phyloP scores from a whole-genome alignment of 345 rosid species.

The Populus davidiana region DNA sequence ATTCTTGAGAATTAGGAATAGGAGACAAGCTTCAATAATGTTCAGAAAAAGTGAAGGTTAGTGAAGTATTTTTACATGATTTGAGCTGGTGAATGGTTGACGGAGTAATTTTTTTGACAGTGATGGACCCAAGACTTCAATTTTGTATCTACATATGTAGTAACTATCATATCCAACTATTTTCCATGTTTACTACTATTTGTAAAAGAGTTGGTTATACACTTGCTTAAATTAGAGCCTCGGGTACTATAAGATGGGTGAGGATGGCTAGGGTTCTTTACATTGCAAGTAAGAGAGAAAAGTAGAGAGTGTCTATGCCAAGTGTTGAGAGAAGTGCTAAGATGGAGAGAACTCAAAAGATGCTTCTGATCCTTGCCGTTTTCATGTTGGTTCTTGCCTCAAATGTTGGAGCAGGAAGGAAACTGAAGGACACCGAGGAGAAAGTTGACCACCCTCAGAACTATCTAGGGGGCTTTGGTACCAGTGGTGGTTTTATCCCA shows the following conservation, averaged over 20 bases:
- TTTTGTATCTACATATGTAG: not conserved
- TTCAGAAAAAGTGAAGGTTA: not conserved
- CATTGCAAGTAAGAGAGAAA: not conserved
- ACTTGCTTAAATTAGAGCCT: not conserved
- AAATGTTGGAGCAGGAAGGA: slow-evolving; percentile 22
- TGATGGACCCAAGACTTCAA: slow-evolving; percentile 2
- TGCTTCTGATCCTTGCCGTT: slow-evolving; percentile 12
- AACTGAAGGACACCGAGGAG: slow-evolving; percentile 15
- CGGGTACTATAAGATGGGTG: not conserved
- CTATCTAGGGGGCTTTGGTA: slow-evolving; percentile 28
- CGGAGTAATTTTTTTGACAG: not conserved
- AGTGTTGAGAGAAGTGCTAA: not conserved
- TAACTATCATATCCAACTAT: not conserved
- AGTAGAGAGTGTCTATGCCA: not conserved
- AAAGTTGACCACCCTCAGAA: slow-evolving; percentile 26
- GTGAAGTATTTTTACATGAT: not conserved
- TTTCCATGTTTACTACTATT: not conserved
- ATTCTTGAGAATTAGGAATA: not conserved
- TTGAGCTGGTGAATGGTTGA: not conserved
- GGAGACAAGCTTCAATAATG: not conserved
- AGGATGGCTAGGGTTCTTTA: not conserved
- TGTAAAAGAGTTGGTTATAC: not conserved
- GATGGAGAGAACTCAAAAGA: not conserved
- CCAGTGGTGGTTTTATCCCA: slow-evolving; percentile 28
- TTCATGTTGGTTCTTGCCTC: slow-evolving; percentile 5